phyloP scores from a whole-genome alignment of 78 protist genomes.

The Ministeria vibrans region DNA sequence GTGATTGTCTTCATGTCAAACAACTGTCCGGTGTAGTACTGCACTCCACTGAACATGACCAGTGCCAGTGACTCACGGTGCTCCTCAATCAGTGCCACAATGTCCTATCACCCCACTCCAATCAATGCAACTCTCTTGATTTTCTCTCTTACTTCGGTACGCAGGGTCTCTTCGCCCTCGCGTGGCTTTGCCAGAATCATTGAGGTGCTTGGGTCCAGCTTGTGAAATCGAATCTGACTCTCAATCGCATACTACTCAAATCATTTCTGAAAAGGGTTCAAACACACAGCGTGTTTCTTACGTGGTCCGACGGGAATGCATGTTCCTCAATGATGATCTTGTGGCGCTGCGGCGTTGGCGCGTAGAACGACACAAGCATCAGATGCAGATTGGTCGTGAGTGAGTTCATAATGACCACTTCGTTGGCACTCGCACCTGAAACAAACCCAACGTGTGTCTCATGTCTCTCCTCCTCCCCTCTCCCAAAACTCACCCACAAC shows the following conservation, averaged over 20 bases:
- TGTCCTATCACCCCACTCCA: too few relatives aligned
- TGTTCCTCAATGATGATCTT: conserved; percentile 78
- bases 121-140: too few relatives aligned
- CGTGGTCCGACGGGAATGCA: conserved; percentile 90
- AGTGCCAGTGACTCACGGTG: conserved; percentile 40
- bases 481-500: conserved; percentile 29
- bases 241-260: conserved; percentile 50
- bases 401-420: conserved; percentile 75
- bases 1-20: conserved; percentile 74
- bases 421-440: conserved; percentile 26
- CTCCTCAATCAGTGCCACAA: conserved; percentile 30
- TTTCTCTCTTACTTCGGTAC: too few relatives aligned
- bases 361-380: conserved; percentile 70
- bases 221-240: conserved; percentile 56
- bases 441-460: neutral
- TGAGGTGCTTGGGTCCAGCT: conserved; percentile 50
- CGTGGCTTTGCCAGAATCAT: conserved; percentile 45
- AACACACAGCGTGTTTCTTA: neutral
- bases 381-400: conserved; percentile 85
- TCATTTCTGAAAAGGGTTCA: neutral
- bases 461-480: neutral
- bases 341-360: conserved; percentile 57
- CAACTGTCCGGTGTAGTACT: conserved; percentile 77
- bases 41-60: conserved; percentile 48
- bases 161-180: conserved; percentile 46